phyloP scores from a whole-genome alignment of 495 filamentous ascomycete genomes.

The Aspergillus campestris region DNA sequence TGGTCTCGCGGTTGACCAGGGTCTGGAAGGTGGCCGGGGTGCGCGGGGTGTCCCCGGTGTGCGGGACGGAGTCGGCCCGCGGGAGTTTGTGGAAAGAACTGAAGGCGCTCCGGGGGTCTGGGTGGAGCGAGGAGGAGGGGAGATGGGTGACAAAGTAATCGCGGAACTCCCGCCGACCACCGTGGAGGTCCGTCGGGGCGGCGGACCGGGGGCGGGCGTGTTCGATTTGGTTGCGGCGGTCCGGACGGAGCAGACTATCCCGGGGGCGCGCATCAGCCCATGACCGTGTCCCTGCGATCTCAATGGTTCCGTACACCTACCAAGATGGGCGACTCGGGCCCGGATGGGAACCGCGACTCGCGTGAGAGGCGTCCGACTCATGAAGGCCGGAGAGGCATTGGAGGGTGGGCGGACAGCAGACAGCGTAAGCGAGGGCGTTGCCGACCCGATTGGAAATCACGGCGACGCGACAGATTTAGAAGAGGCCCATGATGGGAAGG shows the following conservation, averaged over 20 bases:
- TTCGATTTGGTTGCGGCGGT: slow-evolving; percentile 4
- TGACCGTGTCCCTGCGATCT: too few species aligned
- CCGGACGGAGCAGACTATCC: background rate
- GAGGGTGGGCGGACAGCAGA: too few species aligned
- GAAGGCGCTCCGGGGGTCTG: slow-evolving; percentile 63
- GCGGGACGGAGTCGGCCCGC: slow-evolving; percentile 72
- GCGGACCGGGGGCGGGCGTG: slow-evolving; percentile 13
- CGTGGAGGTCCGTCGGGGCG: slow-evolving; percentile 11
- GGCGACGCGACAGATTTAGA: too few species aligned
- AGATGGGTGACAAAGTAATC: slow-evolving; percentile 96
- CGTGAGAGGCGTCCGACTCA: slow-evolving; percentile 35
- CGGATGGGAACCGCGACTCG: slow-evolving; percentile 36
- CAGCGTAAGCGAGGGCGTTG: too few species aligned
- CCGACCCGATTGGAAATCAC: too few species aligned
- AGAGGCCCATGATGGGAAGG: too few species aligned
- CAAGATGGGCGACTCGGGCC: slow-evolving; percentile 27
- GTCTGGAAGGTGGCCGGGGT: slow-evolving; percentile 49
- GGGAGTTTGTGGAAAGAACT: slow-evolving; percentile 66
- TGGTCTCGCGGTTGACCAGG: slow-evolving; percentile 65
- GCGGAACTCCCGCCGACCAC: slow-evolving; percentile 58
- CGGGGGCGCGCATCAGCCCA: too few species aligned
- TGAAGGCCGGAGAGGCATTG: slow-evolving; percentile 32
- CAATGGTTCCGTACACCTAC: slow-evolving; percentile 15
- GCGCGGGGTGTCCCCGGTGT: slow-evolving; percentile 45
- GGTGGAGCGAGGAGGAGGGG: slow-evolving; percentile 86